Conservation (phyloP, 2,329 filamentous ascomycete genomes). For the Amesomyces nigricolor region DNA sequence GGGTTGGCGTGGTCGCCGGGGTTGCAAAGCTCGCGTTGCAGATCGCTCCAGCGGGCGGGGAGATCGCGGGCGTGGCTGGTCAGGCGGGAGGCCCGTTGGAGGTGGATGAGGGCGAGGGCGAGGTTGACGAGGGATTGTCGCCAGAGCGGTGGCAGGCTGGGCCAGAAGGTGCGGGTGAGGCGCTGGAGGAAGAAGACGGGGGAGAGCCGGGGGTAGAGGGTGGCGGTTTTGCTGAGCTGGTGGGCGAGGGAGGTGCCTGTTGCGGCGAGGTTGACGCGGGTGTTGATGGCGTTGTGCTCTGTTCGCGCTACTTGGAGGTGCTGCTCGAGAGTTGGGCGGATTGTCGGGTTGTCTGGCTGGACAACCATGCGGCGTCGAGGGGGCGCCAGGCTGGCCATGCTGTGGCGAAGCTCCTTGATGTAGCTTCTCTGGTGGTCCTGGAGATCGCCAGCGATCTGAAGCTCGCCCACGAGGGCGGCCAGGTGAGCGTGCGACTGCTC, state of each 20-base stretch:
- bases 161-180: constrained; percentile 28
- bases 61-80: constrained; percentile 25
- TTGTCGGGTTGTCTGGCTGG: no score
- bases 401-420: no score
- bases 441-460: no score
- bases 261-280: background rate
- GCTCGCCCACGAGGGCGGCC: no score
- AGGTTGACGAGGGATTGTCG: constrained; percentile 33
- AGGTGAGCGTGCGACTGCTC: no score
- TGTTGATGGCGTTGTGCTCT: no score
- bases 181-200: constrained; percentile 34
- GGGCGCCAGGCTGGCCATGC: no score
- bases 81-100: constrained; percentile 42
- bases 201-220: constrained; percentile 28
- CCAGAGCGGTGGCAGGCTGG: constrained; percentile 31
- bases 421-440: no score
- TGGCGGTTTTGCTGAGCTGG: constrained; percentile 6
- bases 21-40: constrained; percentile 43
- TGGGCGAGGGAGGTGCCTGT: background rate
- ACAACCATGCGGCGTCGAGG: no score
- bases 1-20: constrained; percentile 42
- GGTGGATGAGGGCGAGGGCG: constrained; percentile 34
- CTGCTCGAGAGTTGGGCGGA: no score
- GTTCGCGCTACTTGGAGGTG: no score
- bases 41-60: constrained; percentile 20